Evolutionary conservation across 202 grass and related monocot genomes (phyloP).

Genomic region (Schoenoplectus tabernaemontani): DNA sequence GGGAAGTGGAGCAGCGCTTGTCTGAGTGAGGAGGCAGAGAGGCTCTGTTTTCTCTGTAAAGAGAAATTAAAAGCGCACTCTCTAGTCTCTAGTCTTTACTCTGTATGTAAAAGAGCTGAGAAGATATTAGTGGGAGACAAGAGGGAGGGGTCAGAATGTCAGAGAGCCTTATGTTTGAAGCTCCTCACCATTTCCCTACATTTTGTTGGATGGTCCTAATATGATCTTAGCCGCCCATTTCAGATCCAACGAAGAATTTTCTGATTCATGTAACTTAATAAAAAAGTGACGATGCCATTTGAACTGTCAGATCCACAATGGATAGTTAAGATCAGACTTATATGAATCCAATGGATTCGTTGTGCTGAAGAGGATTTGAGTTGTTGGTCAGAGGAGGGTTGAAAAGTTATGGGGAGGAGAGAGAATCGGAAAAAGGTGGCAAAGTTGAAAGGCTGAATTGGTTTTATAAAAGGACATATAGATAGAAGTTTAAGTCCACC

Average conservation of each 20-base stretch:
- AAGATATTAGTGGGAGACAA: conserved; percentile 6
- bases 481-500: not conserved
- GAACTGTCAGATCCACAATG: not conserved
- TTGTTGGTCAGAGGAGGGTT: not conserved
- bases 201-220: not conserved
- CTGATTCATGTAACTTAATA: too few relatives aligned
- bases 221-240: not conserved
- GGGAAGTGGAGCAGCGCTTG: conserved; percentile 3
- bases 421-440: conserved; percentile 10
- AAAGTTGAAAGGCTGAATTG: conserved; percentile 1
- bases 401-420: not conserved
- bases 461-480: not conserved
- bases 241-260: not conserved
- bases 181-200: not conserved
- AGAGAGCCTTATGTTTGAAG: not conserved
- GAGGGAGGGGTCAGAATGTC: not conserved
- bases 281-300: too few relatives aligned
- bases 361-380: not conserved
- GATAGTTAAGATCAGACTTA: not conserved
- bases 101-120: not conserved
- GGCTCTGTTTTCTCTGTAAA: conserved; percentile 24
- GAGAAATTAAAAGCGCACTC: not conserved
- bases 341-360: not conserved
- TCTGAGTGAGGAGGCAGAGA: not conserved
- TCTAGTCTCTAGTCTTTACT: not conserved